phyloP scores from a whole-genome alignment of 495 filamentous ascomycete genomes.

The Trypethelium eluteriae region DNA sequence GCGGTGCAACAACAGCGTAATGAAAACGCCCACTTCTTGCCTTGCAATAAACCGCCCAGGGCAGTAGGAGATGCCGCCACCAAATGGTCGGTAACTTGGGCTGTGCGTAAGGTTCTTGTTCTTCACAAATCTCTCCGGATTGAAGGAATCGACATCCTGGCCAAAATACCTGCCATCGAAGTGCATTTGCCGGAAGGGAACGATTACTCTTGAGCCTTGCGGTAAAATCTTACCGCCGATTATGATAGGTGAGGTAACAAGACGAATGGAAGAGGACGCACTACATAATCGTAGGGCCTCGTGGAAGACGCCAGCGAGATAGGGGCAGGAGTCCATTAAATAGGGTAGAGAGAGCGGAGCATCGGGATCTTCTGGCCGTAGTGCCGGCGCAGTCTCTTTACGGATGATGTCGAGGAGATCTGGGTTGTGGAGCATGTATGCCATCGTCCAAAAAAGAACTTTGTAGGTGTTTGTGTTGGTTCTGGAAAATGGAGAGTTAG shows the following conservation, averaged over 20 bases:
- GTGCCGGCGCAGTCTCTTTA: background rate
- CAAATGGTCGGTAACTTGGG: background rate
- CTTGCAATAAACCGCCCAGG: background rate
- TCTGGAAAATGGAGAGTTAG: background rate
- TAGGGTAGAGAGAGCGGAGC: background rate
- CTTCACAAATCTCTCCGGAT: slow-evolving; percentile 23
- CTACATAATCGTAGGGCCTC: background rate
- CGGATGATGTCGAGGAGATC: background rate
- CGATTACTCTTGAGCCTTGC: background rate
- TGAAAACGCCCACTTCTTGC: background rate
- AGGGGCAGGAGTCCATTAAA: background rate
- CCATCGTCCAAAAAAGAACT: background rate
- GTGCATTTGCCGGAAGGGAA: background rate
- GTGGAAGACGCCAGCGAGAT: background rate
- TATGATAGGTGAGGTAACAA: background rate
- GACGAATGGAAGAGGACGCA: background rate
- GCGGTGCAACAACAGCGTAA: background rate
- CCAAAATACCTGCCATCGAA: background rate
- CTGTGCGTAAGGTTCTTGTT: background rate
- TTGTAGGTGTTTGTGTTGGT: background rate
- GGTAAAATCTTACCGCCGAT: background rate
- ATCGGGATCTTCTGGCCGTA: background rate
- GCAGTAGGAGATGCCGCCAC: background rate
- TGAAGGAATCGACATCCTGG: slow-evolving; percentile 4
- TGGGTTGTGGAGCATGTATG: background rate